These are phyloP conservation scores for Blastocladiella britannica DNA, from an alignment of 192 early-diverging fungal species.

Conservation along the genomic window DNA sequence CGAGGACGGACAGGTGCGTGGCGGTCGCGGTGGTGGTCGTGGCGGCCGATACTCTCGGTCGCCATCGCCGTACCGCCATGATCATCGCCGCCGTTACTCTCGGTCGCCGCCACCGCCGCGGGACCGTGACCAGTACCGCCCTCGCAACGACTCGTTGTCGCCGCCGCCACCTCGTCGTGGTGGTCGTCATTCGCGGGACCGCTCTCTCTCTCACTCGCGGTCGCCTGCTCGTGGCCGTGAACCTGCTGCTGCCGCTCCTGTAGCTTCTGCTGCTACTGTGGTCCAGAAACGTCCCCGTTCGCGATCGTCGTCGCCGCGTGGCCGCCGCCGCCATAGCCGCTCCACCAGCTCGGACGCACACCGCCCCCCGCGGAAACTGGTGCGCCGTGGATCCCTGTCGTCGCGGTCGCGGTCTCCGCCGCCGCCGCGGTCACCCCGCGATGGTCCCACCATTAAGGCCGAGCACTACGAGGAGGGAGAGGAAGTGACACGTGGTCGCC, in stretches of 20 bases:
- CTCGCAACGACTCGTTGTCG: conserved; percentile 3
- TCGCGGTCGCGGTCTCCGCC: not conserved
- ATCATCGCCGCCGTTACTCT: conserved; percentile 2
- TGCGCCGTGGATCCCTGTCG: not conserved
- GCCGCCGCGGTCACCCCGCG: not conserved
- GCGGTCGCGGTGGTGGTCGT: conserved; percentile 3
- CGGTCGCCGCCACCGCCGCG: conserved; percentile 6
- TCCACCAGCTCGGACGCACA: not conserved
- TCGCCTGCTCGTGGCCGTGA: conserved; percentile 1
- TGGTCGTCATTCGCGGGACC: not conserved
- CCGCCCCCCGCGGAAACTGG: not conserved
- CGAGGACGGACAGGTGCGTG: no score
- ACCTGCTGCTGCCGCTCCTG: not conserved
- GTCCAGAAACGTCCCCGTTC: no score
- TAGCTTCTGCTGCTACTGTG: no score
- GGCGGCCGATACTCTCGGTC: conserved; percentile 3
- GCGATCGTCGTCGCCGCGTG: not conserved
- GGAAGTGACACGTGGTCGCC: no score
- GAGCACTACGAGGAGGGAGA: no score
- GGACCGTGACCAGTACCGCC: conserved; percentile 4
- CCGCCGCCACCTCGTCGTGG: conserved; percentile 1
- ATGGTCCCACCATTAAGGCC: no score
- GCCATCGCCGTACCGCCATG: no score
- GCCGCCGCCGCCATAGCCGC: not conserved
- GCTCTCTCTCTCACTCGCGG: conserved; percentile 4